Evolutionary conservation across 2,329 filamentous ascomycete species (phyloP).

Genomic region (Clarireedia sp.): DNA sequence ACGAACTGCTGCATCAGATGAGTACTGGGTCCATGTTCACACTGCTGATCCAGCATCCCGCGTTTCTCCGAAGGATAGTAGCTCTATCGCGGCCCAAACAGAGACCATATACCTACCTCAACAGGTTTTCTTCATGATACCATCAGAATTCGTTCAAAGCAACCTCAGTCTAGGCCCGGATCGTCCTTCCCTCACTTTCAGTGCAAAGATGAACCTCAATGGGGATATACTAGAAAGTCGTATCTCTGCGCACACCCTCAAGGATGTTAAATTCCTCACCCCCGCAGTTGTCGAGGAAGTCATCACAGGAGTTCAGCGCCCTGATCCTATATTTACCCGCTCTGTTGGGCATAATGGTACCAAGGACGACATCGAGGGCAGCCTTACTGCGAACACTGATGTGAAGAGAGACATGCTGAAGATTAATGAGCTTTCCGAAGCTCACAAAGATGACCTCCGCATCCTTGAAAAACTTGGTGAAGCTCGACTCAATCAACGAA

Average conservation of each 20-base stretch:
- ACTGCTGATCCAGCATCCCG: conserved; percentile 71
- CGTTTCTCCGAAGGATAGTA: conserved; percentile 48
- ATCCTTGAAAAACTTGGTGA: conserved; percentile 41
- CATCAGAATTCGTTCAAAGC: conserved; percentile 38
- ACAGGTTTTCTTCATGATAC: conserved; percentile 51
- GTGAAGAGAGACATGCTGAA: conserved; percentile 37
- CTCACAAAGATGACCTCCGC: conserved; percentile 39
- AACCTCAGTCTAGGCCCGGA: conserved; percentile 46
- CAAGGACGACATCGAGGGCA: no score
- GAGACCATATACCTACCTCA: conserved; percentile 54
- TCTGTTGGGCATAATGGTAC: no score
- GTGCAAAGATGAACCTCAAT: conserved; percentile 44
- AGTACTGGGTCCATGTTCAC: conserved; percentile 72
- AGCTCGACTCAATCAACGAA: conserved; percentile 23
- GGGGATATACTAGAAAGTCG: conserved; percentile 48
- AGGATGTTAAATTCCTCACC: conserved; percentile 49
- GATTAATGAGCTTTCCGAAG: conserved; percentile 33
- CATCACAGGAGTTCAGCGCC: conserved; percentile 12
- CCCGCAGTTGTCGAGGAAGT: conserved; percentile 39
- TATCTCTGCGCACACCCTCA: conserved; percentile 46
- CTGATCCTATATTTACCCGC: neutral
- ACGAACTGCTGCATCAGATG: conserved; percentile 38
- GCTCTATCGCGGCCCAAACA: conserved; percentile 53
- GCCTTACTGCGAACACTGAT: neutral
- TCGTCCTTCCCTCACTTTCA: conserved; percentile 53